Evolutionary conservation across 768 basidiomycete genomes (phyloP).

Genomic region (Nevesoporus exiguus): DNA sequence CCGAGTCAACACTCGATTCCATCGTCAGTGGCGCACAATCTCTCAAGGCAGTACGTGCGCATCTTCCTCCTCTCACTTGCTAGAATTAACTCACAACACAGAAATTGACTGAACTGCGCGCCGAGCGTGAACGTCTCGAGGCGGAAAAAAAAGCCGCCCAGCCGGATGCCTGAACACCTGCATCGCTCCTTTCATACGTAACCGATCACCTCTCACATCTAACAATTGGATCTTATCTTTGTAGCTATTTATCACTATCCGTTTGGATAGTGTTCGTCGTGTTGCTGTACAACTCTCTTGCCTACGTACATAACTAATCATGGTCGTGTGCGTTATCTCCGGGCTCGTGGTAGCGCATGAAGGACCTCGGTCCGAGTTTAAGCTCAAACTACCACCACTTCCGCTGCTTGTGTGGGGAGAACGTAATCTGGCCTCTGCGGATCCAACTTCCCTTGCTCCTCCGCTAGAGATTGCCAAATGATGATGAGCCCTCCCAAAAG

Average conservation of each 20-base stretch:
- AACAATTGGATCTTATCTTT: slow-evolving; percentile 30
- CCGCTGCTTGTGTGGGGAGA: slow-evolving; percentile 21
- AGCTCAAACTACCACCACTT: slow-evolving; percentile 15
- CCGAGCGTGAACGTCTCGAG: slow-evolving; percentile 38
- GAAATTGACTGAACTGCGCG: slow-evolving; percentile 32
- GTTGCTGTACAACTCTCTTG: neutral
- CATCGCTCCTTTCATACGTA: slow-evolving; percentile 15
- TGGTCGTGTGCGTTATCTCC: neutral
- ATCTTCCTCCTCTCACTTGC: neutral
- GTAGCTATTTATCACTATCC: slow-evolving; percentile 5
- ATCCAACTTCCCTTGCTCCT: slow-evolving; percentile 66
- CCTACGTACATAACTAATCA: neutral
- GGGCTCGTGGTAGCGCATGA: neutral
- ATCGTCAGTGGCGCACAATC: slow-evolving; percentile 54
- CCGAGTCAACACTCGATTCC: slow-evolving; percentile 64
- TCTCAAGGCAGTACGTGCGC: slow-evolving; percentile 52
- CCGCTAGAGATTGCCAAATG: slow-evolving; percentile 43
- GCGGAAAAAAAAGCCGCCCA: slow-evolving; percentile 40
- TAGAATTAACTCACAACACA: slow-evolving; percentile 14
- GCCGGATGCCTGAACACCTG: slow-evolving; percentile 26
- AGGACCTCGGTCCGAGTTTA: neutral
- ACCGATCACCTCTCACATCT: slow-evolving; percentile 19
- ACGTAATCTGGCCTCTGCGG: slow-evolving; percentile 62
- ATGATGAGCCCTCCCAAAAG: slow-evolving; percentile 3
- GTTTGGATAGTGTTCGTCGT: neutral